These are phyloP conservation scores for Neofusicoccum cordaticola DNA, from an alignment of 2,329 filamentous ascomycete species.

Conservation along the genomic window DNA sequence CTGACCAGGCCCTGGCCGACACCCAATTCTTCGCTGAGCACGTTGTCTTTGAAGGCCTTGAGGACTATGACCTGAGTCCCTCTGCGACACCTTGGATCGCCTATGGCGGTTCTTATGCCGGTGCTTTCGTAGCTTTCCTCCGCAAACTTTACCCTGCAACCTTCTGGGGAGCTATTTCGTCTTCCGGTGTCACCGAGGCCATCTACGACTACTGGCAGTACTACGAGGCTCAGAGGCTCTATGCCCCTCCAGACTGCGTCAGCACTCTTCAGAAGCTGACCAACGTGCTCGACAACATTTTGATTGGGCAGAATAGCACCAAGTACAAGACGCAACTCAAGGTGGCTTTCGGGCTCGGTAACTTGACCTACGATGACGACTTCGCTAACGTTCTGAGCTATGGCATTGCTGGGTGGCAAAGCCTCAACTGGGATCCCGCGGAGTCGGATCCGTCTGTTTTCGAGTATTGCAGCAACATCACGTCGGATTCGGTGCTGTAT, in stretches of 20 bases:
- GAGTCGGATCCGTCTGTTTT: conserved; percentile 50
- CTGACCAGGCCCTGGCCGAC: conserved; percentile 79
- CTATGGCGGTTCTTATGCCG: conserved; percentile 83
- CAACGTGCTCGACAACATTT: conserved; percentile 58
- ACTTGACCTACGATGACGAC: conserved; percentile 51
- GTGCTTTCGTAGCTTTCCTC: conserved; percentile 73
- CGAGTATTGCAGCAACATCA: conserved; percentile 57
- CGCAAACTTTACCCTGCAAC: conserved; percentile 73
- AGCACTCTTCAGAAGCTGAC: conserved; percentile 60
- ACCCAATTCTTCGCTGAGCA: conserved; percentile 76
- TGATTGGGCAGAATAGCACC: conserved; percentile 48
- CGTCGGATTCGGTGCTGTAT: conserved; percentile 44
- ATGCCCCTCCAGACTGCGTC: conserved; percentile 62
- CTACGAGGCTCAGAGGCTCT: conserved; percentile 57
- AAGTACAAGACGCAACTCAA: conserved; percentile 49
- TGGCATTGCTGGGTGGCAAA: conserved; percentile 54
- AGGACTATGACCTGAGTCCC: conserved; percentile 65
- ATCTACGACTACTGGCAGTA: conserved; percentile 74
- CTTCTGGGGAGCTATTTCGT: conserved; percentile 77
- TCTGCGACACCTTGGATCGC: conserved; percentile 67
- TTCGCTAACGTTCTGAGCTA: conserved; percentile 49
- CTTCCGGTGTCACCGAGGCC: conserved; percentile 74
- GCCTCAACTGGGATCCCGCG: conserved; percentile 59
- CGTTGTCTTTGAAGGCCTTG: conserved; percentile 67
- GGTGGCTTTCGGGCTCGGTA: conserved; percentile 50